phyloP scores from a whole-genome alignment of 75 land plant genomes.

The Picea glauca region DNA sequence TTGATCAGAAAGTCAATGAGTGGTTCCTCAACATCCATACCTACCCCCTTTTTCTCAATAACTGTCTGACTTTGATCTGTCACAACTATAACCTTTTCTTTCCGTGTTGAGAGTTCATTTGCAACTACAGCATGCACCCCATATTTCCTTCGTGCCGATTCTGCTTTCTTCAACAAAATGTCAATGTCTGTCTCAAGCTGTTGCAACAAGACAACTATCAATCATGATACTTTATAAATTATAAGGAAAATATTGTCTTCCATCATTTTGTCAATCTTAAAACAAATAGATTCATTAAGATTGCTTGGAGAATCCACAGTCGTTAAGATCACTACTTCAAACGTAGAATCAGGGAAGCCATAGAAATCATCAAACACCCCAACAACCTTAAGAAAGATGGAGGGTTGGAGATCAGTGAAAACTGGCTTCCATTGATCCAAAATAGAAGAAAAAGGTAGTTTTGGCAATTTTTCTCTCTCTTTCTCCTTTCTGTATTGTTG shows the following conservation, averaged over 20 bases:
- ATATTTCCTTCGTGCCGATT: slow-evolving; percentile 61
- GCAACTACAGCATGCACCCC: slow-evolving; percentile 88
- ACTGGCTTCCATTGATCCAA: too few relatives aligned
- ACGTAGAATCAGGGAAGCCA: too few relatives aligned
- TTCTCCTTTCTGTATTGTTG: too few relatives aligned
- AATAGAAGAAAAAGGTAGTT: too few relatives aligned
- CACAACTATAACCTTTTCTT: slow-evolving; percentile 73
- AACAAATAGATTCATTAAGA: too few relatives aligned
- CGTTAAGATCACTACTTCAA: too few relatives aligned
- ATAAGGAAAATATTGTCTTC: neutral
- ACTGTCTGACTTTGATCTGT: slow-evolving; percentile 35
- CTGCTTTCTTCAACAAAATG: slow-evolving; percentile 81
- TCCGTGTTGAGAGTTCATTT: slow-evolving; percentile 76
- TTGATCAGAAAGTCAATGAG: slow-evolving; percentile 59
- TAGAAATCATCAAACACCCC: too few relatives aligned
- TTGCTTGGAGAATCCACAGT: too few relatives aligned
- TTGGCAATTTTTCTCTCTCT: too few relatives aligned
- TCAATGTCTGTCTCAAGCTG: slow-evolving; percentile 83
- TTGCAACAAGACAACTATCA: slow-evolving; percentile 10
- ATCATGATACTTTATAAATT: neutral
- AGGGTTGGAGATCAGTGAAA: too few relatives aligned
- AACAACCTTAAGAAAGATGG: too few relatives aligned
- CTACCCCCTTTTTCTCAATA: slow-evolving; percentile 36
- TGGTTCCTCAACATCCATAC: slow-evolving; percentile 59
- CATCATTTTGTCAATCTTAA: neutral